A percentile compares a stretch with the other conserved stretches of the same genome.
Evolutionary conservation across 306 rosid genomes (phyloP).

Genomic region (Ochetophila trinervis): DNA sequence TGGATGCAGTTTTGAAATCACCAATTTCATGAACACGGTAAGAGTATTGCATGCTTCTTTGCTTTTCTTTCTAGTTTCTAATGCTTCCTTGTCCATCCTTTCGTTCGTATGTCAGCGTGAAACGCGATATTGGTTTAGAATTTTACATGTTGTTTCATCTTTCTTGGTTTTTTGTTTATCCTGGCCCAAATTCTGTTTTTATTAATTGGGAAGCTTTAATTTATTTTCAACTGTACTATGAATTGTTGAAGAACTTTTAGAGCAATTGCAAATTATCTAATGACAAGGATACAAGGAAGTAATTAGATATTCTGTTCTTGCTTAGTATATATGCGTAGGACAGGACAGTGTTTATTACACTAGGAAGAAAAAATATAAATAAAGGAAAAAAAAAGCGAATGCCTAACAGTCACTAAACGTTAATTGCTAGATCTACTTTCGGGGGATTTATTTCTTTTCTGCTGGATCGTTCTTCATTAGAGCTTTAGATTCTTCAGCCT

Average conservation of each 20-base stretch:
- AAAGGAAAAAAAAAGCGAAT: neutral
- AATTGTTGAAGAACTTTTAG: slow-evolving; percentile 14
- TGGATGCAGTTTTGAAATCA: neutral
- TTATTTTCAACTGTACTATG: neutral
- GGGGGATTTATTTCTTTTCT: slow-evolving; percentile 16
- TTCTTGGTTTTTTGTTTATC: no score
- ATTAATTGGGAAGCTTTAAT: no score
- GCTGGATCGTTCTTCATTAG: slow-evolving; percentile 23
- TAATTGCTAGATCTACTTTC: slow-evolving; percentile 22
- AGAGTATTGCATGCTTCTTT: no score
- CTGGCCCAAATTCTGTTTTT: no score
- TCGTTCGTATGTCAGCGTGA: no score
- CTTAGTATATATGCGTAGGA: slow-evolving; percentile 10
- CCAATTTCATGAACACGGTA: no score
- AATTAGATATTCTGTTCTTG: neutral
- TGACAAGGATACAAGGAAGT: slow-evolving; percentile 9
- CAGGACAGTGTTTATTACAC: slow-evolving; percentile 14
- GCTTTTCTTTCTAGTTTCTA: no score
- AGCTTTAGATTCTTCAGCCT: slow-evolving; percentile 46
- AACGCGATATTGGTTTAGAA: no score
- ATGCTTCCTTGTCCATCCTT: no score
- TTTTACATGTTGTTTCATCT: no score
- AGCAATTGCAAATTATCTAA: slow-evolving; percentile 12
- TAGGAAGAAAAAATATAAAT: neutral
- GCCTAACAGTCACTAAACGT: slow-evolving; percentile 10